A percentile compares a stretch with the other conserved stretches of the same genome.
Evolutionary conservation across 768 basidiomycete species (phyloP).

Genomic region (Chalciporus piperatus): DNA sequence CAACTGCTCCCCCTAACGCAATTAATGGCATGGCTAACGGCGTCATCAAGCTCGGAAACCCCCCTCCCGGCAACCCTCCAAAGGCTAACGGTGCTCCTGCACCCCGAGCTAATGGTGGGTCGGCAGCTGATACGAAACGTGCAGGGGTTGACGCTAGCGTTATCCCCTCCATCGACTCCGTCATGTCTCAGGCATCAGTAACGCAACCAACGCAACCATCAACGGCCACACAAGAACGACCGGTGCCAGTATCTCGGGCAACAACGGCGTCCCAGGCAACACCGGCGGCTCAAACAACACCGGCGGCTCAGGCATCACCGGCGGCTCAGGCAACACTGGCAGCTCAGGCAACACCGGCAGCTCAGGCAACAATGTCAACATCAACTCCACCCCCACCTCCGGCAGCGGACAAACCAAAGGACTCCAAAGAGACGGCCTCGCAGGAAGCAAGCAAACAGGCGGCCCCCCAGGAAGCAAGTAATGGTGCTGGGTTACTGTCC

Average conservation of each 20-base stretch:
- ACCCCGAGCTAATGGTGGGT: slow-evolving; percentile 31
- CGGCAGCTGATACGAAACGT: slow-evolving; percentile 23
- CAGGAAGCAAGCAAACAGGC: neutral
- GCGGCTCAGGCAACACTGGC: neutral
- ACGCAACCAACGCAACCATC: neutral
- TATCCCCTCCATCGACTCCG: slow-evolving; percentile 17
- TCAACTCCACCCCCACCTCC: neutral
- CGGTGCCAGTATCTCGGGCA: neutral
- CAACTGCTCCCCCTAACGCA: slow-evolving; percentile 6
- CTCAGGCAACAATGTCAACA: neutral
- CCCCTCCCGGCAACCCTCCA: slow-evolving; percentile 15
- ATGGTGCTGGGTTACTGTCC: neutral
- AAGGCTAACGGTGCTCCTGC: slow-evolving; percentile 19
- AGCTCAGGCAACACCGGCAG: neutral
- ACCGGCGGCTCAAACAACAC: neutral
- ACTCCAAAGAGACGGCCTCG: neutral
- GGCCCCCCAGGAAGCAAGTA: neutral
- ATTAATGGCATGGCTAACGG: slow-evolving; percentile 9
- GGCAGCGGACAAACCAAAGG: slow-evolving; percentile 9
- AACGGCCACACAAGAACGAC: neutral
- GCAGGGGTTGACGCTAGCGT: slow-evolving; percentile 25
- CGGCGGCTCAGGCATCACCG: neutral
- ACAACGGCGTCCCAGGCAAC: too few relatives aligned
- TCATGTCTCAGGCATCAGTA: slow-evolving; percentile 9
- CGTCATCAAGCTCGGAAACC: slow-evolving; percentile 19